Evolutionary conservation across 2,329 filamentous ascomycete species (phyloP).

Genomic region (Exophiala dermatitidis): DNA sequence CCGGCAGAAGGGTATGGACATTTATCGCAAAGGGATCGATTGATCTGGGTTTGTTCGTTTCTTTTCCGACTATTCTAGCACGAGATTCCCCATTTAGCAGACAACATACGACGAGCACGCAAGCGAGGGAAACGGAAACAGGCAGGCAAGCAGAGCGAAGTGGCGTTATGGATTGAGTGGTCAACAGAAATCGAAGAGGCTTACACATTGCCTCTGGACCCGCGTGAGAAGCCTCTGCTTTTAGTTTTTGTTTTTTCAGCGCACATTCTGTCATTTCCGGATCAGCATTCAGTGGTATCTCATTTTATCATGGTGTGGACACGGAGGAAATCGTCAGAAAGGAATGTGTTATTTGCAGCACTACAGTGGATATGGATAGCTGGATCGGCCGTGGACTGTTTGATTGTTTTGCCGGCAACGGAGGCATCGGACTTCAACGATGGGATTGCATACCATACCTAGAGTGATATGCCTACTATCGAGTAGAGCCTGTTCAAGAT

Average conservation of each 20-base stretch:
- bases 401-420: no score
- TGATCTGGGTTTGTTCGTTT: conserved; percentile 1
- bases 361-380: no score
- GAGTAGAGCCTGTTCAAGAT: no score
- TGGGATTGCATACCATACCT: no score
- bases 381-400: no score
- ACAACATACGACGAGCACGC: conserved; percentile 4
- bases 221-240: not conserved
- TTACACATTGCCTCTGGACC: not conserved
- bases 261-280: conserved; percentile 1
- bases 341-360: no score
- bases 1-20: no score
- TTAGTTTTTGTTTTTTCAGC: not conserved
- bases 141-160: conserved; percentile 5
- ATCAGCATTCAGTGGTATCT: not conserved
- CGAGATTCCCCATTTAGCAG: conserved; percentile 22
- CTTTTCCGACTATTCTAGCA: conserved; percentile 14
- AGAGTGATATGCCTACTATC: no score
- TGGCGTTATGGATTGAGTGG: conserved; percentile 12
- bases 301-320: not conserved
- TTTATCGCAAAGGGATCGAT: not conserved
- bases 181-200: conserved; percentile 1
- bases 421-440: no score
- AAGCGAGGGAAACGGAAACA: not conserved
- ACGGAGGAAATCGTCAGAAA: not conserved